A percentile compares a stretch with the other conserved stretches of the same genome.
Conservation (phyloP, 805 yeast genomes). For the Wickerhamiella sorbophila region DNA sequence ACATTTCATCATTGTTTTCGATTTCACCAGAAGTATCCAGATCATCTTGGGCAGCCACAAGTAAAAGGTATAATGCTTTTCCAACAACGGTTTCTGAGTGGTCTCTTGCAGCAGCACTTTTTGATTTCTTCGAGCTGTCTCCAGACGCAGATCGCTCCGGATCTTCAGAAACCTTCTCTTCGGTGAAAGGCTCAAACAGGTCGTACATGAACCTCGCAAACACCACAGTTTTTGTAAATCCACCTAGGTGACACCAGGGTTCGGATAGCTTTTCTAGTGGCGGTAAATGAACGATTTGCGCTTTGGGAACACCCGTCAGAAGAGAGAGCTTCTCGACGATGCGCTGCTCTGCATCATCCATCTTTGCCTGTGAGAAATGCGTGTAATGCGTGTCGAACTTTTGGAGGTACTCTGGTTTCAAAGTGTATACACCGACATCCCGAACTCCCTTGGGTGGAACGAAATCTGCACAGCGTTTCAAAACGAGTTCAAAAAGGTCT, state of each 20-base stretch:
- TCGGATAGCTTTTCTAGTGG: slow-evolving; percentile 23
- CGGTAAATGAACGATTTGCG: slow-evolving; percentile 48
- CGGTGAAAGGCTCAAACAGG: slow-evolving; percentile 5
- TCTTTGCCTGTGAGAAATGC: slow-evolving; percentile 59
- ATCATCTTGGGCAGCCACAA: slow-evolving; percentile 39
- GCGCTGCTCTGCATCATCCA: slow-evolving; percentile 67
- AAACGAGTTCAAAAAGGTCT: slow-evolving; percentile 52
- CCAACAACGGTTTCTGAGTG: slow-evolving; percentile 44
- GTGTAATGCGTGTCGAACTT: slow-evolving; percentile 71
- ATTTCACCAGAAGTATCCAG: slow-evolving; percentile 15
- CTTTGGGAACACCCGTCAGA: slow-evolving; percentile 26
- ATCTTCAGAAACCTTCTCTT: slow-evolving; percentile 18
- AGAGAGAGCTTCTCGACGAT: slow-evolving; percentile 39
- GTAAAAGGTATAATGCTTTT: slow-evolving; percentile 51
- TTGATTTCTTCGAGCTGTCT: background rate
- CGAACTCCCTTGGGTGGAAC: slow-evolving; percentile 44
- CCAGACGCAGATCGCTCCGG: background rate
- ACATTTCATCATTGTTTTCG: slow-evolving; percentile 2
- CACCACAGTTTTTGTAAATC: slow-evolving; percentile 18
- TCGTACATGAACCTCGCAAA: slow-evolving; percentile 18
- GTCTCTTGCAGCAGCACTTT: slow-evolving; percentile 16
- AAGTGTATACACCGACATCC: slow-evolving; percentile 50
- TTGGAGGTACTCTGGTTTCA: slow-evolving; percentile 41
- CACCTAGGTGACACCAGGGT: slow-evolving; percentile 21
- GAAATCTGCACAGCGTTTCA: slow-evolving; percentile 43